These are phyloP conservation scores for Zygosaccharomyces kombuchaensis DNA, from an alignment of 805 yeast genomes.

Conservation along the genomic window DNA sequence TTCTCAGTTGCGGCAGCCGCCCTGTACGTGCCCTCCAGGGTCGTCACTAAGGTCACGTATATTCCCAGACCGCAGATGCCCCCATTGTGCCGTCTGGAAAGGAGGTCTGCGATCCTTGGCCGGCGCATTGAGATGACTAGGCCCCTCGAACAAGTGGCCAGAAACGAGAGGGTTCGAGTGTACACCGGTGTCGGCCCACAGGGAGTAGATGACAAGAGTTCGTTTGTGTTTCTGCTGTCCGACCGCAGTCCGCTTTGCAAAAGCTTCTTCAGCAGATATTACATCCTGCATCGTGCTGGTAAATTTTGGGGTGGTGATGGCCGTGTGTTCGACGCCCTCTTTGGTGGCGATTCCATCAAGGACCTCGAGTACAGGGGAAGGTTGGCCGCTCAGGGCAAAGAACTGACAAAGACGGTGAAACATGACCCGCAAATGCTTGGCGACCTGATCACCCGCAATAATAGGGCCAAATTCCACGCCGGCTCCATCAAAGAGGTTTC, in stretches of 20 bases:
- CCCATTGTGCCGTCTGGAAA: slow-evolving; percentile 23
- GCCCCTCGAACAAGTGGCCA: slow-evolving; percentile 17
- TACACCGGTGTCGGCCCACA: slow-evolving; percentile 32
- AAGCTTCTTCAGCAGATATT: slow-evolving; percentile 21
- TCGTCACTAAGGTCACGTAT: slow-evolving; percentile 27
- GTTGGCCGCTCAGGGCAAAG: slow-evolving; percentile 1
- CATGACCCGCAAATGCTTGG: not conserved
- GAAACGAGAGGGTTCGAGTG: slow-evolving; percentile 18
- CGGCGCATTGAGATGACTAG: slow-evolving; percentile 14
- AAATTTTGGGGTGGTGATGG: slow-evolving; percentile 29
- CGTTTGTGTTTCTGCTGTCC: slow-evolving; percentile 25
- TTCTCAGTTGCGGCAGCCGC: slow-evolving; percentile 25
- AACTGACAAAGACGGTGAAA: not conserved
- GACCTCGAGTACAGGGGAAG: slow-evolving; percentile 13
- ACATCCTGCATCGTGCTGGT: slow-evolving; percentile 31
- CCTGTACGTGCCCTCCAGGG: slow-evolving; percentile 24
- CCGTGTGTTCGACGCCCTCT: slow-evolving; percentile 29
- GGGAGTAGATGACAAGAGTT: slow-evolving; percentile 31
- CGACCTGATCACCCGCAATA: slow-evolving; percentile 17
- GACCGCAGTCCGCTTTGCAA: slow-evolving; percentile 14
- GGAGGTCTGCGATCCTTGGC: slow-evolving; percentile 22
- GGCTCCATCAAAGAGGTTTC: slow-evolving; percentile 7
- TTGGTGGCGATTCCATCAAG: slow-evolving; percentile 24
- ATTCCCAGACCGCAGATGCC: slow-evolving; percentile 18
- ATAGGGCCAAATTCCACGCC: slow-evolving; percentile 21